Conservation (phyloP, 1,139 yeast species). For the Scheffersomyces segobiensis region DNA sequence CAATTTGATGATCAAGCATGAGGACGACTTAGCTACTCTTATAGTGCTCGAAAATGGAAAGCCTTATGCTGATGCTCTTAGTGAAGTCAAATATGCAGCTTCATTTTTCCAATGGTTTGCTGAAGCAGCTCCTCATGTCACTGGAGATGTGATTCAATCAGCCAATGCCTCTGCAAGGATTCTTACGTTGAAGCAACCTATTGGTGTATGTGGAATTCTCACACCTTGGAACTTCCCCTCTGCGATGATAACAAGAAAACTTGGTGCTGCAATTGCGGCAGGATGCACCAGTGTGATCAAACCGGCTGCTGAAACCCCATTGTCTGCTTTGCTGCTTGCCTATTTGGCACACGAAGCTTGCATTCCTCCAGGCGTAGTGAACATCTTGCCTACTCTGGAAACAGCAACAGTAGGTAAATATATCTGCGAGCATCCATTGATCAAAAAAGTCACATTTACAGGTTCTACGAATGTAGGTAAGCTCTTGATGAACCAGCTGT, state of each 20-base stretch:
- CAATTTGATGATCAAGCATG: conserved; percentile 24
- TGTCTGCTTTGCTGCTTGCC: conserved; percentile 81
- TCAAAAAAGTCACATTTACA: conserved; percentile 56
- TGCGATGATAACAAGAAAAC: conserved; percentile 90
- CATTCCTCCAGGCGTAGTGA: conserved; percentile 80
- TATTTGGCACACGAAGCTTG: conserved; percentile 76
- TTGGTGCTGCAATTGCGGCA: conserved; percentile 90
- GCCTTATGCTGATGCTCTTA: conserved; percentile 31
- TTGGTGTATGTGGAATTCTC: conserved; percentile 87
- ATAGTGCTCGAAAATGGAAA: conserved; percentile 36
- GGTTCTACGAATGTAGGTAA: conserved; percentile 62
- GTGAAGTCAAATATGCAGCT: conserved; percentile 34
- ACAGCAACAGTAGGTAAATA: conserved; percentile 63
- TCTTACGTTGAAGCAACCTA: conserved; percentile 27
- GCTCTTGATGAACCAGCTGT: conserved; percentile 46
- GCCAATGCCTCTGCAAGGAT: conserved; percentile 17
- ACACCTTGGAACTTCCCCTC: conserved; percentile 98
- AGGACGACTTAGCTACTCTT: conserved; percentile 30
- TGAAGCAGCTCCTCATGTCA: conserved; percentile 36
- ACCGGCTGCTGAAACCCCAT: conserved; percentile 90
- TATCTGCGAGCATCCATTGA: conserved; percentile 36
- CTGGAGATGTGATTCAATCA: conserved; percentile 27
- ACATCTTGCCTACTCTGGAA: conserved; percentile 61
- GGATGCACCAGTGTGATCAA: conserved; percentile 90
- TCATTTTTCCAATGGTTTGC: conserved; percentile 40